These are phyloP conservation scores for Erodium maritimum DNA, from an alignment of 345 rosid genomes.

Conservation along the genomic window DNA sequence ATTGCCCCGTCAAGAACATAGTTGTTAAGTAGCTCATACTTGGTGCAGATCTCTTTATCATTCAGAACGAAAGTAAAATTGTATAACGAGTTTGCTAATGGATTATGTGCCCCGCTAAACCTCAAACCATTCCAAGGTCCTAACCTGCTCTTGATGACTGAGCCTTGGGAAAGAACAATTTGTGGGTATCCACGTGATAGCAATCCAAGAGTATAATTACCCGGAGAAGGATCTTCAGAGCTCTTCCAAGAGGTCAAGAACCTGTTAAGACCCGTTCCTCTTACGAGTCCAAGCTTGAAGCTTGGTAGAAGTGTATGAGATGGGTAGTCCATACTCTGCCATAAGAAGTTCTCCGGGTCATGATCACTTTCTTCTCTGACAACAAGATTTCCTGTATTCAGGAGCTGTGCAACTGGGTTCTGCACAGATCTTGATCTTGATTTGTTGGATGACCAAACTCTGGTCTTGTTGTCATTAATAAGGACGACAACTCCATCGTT, in stretches of 20 bases:
- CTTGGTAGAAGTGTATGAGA: conserved; percentile 31
- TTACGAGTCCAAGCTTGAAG: conserved; percentile 36
- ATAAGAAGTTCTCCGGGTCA: conserved; percentile 6
- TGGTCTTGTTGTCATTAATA: not conserved
- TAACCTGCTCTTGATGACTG: conserved; percentile 7
- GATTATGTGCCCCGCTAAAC: conserved; percentile 32
- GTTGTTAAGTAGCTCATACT: conserved; percentile 11
- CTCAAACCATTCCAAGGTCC: too few species aligned
- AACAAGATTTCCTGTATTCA: conserved; percentile 32
- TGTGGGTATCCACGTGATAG: conserved; percentile 32
- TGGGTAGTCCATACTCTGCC: conserved; percentile 50
- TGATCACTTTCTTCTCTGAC: conserved; percentile 13
- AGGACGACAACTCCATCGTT: conserved; percentile 14
- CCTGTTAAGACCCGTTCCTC: conserved; percentile 10
- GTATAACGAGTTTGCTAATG: conserved; percentile 13
- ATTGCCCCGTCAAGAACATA: conserved; percentile 14
- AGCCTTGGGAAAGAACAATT: conserved; percentile 14
- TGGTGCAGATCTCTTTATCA: conserved; percentile 21
- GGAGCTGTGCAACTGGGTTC: too few species aligned
- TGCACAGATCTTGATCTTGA: conserved; percentile 17
- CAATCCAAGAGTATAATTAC: too few species aligned
- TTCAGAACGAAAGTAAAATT: conserved; percentile 22
- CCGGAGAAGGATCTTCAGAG: conserved; percentile 23
- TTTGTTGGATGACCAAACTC: conserved; percentile 23
- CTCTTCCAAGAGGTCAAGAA: conserved; percentile 33